Evolutionary conservation across 371 early-diverging fungal species (phyloP).

Genomic region (Mucor racemosus): DNA sequence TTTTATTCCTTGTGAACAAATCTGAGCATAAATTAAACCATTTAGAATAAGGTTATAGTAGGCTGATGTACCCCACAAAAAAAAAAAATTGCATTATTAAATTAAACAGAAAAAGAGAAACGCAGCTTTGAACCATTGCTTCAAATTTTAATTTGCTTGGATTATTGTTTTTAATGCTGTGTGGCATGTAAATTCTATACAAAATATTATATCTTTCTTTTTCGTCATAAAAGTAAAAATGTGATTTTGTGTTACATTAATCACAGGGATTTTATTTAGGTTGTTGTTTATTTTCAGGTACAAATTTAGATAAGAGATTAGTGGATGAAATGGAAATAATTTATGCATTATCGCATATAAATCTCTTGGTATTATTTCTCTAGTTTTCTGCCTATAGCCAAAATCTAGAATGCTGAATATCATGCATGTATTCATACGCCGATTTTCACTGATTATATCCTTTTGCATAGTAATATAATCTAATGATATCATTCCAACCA

Average conservation of each 20-base stretch:
- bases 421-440: neutral
- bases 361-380: neutral
- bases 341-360: neutral
- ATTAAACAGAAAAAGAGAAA: too few species aligned
- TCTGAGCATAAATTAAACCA: slow-evolving; percentile 1
- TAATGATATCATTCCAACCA: neutral
- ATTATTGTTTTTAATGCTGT: too few species aligned
- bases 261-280: neutral
- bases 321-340: neutral
- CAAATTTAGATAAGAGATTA: neutral
- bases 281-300: neutral
- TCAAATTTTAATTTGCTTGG: too few species aligned
- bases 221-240: neutral
- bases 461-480: neutral
- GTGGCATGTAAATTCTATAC: too few species aligned
- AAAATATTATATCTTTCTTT: neutral
- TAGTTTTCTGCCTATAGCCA: neutral
- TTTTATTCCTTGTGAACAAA: neutral
- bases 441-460: neutral
- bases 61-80: neutral
- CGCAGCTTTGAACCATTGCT: too few species aligned
- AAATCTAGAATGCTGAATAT: neutral
- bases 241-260: slow-evolving; percentile 1
- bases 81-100: too few species aligned
- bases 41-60: neutral